Evolutionary conservation across 2,329 filamentous ascomycete genomes (phyloP).

Genomic region (Albifimbria verrucaria): DNA sequence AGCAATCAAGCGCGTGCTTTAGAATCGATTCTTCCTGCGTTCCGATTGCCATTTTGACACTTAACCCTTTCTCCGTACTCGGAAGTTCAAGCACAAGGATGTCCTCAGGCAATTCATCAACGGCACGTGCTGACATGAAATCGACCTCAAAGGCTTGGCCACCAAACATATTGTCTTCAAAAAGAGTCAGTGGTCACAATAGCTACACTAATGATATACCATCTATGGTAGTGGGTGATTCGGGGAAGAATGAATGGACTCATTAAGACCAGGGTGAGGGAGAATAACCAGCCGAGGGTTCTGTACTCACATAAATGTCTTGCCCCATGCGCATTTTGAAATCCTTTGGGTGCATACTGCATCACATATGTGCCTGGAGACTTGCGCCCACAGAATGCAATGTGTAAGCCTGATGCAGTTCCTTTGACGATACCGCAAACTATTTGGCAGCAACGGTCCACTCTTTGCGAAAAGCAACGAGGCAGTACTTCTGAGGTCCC

Average conservation of each 20-base stretch:
- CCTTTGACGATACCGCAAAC: not conserved
- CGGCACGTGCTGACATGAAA: not conserved
- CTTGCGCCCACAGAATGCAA: not conserved
- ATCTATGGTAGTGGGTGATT: too few relatives aligned
- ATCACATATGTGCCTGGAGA: not conserved
- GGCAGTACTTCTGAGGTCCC: not conserved
- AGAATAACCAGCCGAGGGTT: not conserved
- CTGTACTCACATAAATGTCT: not conserved
- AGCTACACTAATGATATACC: not conserved
- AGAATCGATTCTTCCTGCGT: not conserved
- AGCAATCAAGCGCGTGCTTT: not conserved
- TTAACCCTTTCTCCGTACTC: not conserved
- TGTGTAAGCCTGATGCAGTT: not conserved
- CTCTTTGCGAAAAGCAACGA: not conserved
- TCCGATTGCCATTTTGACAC: not conserved
- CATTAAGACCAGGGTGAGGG: not conserved
- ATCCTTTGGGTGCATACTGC: not conserved
- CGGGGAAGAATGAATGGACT: not conserved
- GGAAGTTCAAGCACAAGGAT: not conserved
- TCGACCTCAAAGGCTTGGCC: slow-evolving; percentile 1
- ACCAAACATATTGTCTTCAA: not conserved
- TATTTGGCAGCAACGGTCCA: not conserved
- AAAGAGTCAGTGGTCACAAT: not conserved
- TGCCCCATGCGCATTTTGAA: not conserved
- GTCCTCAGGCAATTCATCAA: not conserved